Percentiles rank a stretch among this genome's conserved stretches.
Conservation (phyloP, 1,284 basidiomycete genomes). For the Psilocybe mexicana region DNA sequence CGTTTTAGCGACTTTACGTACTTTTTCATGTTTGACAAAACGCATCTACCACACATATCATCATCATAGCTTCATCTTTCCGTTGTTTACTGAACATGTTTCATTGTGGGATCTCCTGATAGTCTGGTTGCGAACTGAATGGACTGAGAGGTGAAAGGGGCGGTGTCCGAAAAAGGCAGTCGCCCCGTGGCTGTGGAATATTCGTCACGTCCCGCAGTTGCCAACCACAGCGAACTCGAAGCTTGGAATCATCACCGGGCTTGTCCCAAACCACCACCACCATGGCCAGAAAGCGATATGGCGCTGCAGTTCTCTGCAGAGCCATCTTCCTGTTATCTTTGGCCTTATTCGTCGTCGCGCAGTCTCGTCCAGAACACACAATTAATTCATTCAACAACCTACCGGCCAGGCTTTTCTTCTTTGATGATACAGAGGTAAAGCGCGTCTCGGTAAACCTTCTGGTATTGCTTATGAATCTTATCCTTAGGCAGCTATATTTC, state of each 20-base stretch:
- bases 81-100: no score
- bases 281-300: slow-evolving; percentile 19
- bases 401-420: slow-evolving; percentile 88
- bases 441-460: slow-evolving; percentile 12
- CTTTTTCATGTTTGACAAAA: no score
- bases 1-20: no score
- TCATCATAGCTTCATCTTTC: no score
- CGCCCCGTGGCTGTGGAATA: slow-evolving; percentile 15
- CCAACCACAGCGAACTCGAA: slow-evolving; percentile 5
- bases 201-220: slow-evolving; percentile 14
- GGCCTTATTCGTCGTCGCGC: slow-evolving; percentile 18
- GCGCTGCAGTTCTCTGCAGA: slow-evolving; percentile 12
- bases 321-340: slow-evolving; percentile 14
- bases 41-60: no score
- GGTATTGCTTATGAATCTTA: slow-evolving; percentile 1
- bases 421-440: slow-evolving; percentile 79
- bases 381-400: slow-evolving; percentile 65
- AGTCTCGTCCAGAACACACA: slow-evolving; percentile 33
- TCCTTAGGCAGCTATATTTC: slow-evolving; percentile 75
- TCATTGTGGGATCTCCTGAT: neutral
- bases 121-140: neutral
- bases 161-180: slow-evolving; percentile 8
- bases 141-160: neutral
- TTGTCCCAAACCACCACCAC: slow-evolving; percentile 21
- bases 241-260: slow-evolving; percentile 1